These are phyloP conservation scores for Artemisia princeps DNA, from an alignment of 140 eudicot genomes.

Conservation along the genomic window DNA sequence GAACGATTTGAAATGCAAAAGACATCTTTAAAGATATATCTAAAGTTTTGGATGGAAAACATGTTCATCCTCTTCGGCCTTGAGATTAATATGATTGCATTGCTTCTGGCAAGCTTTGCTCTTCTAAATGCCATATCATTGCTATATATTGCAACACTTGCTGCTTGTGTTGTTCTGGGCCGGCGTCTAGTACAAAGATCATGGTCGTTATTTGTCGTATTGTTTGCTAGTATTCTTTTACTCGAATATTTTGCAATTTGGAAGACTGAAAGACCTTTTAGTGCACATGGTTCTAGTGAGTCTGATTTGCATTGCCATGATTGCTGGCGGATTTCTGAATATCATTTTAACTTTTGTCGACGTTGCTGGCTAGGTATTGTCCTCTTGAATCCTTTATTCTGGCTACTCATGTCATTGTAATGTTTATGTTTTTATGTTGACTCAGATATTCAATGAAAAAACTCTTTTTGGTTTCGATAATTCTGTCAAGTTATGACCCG, in stretches of 20 bases:
- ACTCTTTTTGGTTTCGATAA: neutral
- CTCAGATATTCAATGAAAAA: no score
- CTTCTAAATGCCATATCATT: slow-evolving; percentile 74
- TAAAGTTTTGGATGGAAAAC: slow-evolving; percentile 93
- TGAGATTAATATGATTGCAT: slow-evolving; percentile 85
- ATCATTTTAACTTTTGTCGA: slow-evolving; percentile 52
- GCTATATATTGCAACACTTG: slow-evolving; percentile 76
- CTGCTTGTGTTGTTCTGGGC: slow-evolving; percentile 68
- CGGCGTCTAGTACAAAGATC: slow-evolving; percentile 63
- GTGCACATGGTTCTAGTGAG: slow-evolving; percentile 27
- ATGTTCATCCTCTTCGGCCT: slow-evolving; percentile 95
- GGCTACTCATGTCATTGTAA: neutral
- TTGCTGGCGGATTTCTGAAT: slow-evolving; percentile 71
- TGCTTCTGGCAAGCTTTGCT: slow-evolving; percentile 82
- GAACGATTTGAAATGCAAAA: slow-evolving; percentile 88
- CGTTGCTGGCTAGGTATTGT: slow-evolving; percentile 86
- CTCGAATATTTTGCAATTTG: slow-evolving; percentile 79
- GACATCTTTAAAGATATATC: slow-evolving; percentile 66
- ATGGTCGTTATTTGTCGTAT: slow-evolving; percentile 75
- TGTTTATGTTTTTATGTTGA: neutral
- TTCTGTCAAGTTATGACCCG: neutral
- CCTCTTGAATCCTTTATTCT: slow-evolving; percentile 20
- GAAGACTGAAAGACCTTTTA: slow-evolving; percentile 44
- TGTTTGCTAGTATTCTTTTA: slow-evolving; percentile 72
- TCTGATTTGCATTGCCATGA: slow-evolving; percentile 69